Percentiles rank a stretch among this genome's conserved stretches.
These are phyloP conservation scores for Haplosporangium sp. DNA, from an alignment of 371 early-diverging fungal genomes.

Conservation along the genomic window DNA sequence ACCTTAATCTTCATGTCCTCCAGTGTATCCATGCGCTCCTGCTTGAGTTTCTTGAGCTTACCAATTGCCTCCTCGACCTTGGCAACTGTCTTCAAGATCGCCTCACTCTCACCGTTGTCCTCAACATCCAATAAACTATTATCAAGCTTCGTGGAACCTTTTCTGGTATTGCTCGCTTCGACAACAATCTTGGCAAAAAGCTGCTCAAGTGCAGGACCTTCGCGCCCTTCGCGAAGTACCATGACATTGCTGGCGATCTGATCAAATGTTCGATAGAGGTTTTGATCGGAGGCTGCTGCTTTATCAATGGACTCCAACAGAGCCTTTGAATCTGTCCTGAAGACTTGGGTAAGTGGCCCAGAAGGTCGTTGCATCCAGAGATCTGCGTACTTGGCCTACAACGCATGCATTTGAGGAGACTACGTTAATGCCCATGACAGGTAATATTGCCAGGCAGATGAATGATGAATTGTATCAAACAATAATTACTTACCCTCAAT, in stretches of 20 bases:
- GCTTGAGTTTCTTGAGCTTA: slow-evolving; percentile 81
- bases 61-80: slow-evolving; percentile 78
- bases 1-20: slow-evolving; percentile 88
- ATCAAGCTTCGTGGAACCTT: slow-evolving; percentile 30
- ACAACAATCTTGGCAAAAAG: slow-evolving; percentile 71
- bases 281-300: slow-evolving; percentile 79
- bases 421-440: background rate
- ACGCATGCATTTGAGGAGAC: background rate
- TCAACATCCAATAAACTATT: slow-evolving; percentile 75
- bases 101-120: slow-evolving; percentile 57
- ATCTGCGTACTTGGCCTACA: slow-evolving; percentile 76
- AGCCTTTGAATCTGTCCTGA: slow-evolving; percentile 82
- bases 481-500: slow-evolving; percentile 65
- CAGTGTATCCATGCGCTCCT: slow-evolving; percentile 79
- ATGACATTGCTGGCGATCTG: slow-evolving; percentile 64
- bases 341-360: slow-evolving; percentile 73
- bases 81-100: slow-evolving; percentile 63
- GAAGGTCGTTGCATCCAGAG: slow-evolving; percentile 91
- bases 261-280: slow-evolving; percentile 68
- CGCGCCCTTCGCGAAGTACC: slow-evolving; percentile 68
- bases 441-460: too few relatives aligned
- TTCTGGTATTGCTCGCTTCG: slow-evolving; percentile 46
- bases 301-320: slow-evolving; percentile 83
- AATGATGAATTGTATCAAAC: background rate
- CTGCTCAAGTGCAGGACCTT: slow-evolving; percentile 68